Evolutionary conservation across 2,329 filamentous ascomycete genomes (phyloP).

Genomic region (Ophiostoma novo-ulmi): DNA sequence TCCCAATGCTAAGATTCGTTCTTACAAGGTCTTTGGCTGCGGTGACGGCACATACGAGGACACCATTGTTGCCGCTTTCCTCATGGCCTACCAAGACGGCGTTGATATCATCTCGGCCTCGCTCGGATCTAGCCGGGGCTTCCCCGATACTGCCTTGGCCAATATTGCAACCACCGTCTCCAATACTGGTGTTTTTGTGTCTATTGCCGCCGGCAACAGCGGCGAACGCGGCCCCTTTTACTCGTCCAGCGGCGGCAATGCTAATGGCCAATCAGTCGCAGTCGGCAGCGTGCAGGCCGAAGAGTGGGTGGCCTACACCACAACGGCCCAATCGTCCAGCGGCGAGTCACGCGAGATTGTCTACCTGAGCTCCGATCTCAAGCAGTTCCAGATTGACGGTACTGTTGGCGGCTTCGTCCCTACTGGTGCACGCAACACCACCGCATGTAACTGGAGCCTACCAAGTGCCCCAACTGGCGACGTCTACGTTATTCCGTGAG

Average conservation of each 20-base stretch:
- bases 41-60: conserved; percentile 30
- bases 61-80: conserved; percentile 36
- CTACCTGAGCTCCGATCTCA: neutral
- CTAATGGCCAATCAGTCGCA: neutral
- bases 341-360: neutral
- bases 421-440: neutral
- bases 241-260: conserved; percentile 23
- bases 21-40: conserved; percentile 31
- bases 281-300: neutral
- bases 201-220: conserved; percentile 40
- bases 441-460: neutral
- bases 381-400: neutral
- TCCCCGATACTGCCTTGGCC: conserved; percentile 36
- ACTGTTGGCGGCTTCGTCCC: neutral
- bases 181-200: conserved; percentile 38
- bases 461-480: neutral
- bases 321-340: neutral
- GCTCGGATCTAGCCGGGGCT: conserved; percentile 35
- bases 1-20: conserved; percentile 28
- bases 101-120: conserved; percentile 40
- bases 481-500: neutral
- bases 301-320: neutral
- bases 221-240: conserved; percentile 33
- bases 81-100: conserved; percentile 35
- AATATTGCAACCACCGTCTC: conserved; percentile 40